These are phyloP conservation scores for Anisodus acutangulus DNA, from an alignment of 257 asterid species.

Conservation along the genomic window DNA sequence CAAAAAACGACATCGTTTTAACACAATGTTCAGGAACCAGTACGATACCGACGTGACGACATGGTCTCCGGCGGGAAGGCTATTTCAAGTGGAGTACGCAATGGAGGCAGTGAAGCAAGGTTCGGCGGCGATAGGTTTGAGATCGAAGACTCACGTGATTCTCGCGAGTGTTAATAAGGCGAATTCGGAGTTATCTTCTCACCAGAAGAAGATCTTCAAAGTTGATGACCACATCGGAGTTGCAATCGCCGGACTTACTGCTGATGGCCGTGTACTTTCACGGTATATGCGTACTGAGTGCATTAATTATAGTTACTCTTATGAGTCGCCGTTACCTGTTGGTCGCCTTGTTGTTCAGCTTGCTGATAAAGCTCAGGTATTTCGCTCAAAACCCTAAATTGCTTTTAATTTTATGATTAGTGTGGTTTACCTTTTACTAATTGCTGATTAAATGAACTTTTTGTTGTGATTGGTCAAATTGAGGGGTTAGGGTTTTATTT, in stretches of 20 bases:
- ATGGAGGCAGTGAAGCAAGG: conserved; percentile 99
- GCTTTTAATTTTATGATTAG: not conserved
- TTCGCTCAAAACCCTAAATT: conserved; percentile 39
- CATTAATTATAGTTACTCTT: conserved; percentile 78
- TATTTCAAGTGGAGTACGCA: conserved; percentile 94
- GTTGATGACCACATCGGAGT: conserved; percentile 99
- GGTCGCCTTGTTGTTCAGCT: conserved; percentile 98
- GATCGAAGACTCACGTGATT: conserved; percentile 94
- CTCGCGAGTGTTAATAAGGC: conserved; percentile 90
- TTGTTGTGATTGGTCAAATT: not conserved
- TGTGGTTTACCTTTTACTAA: not conserved
- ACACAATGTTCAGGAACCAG: conserved; percentile 87
- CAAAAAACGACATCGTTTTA: conserved; percentile 11
- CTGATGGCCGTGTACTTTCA: conserved; percentile 96
- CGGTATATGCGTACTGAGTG: conserved; percentile 96
- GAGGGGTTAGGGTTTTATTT: conserved; percentile 24
- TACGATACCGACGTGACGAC: conserved; percentile 98
- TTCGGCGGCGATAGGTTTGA: conserved; percentile 92
- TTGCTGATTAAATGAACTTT: not conserved
- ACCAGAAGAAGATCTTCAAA: conserved; percentile 99
- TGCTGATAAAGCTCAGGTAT: conserved; percentile 99
- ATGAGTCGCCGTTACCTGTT: conserved; percentile 86
- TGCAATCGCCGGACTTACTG: conserved; percentile 97
- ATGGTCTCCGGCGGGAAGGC: conserved; percentile 97
- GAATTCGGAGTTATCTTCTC: conserved; percentile 89